Percentiles rank a stretch among this genome's conserved stretches.
Evolutionary conservation across 2,329 filamentous ascomycete species (phyloP).

Genomic region (Plenodomus tracheiphilus): DNA sequence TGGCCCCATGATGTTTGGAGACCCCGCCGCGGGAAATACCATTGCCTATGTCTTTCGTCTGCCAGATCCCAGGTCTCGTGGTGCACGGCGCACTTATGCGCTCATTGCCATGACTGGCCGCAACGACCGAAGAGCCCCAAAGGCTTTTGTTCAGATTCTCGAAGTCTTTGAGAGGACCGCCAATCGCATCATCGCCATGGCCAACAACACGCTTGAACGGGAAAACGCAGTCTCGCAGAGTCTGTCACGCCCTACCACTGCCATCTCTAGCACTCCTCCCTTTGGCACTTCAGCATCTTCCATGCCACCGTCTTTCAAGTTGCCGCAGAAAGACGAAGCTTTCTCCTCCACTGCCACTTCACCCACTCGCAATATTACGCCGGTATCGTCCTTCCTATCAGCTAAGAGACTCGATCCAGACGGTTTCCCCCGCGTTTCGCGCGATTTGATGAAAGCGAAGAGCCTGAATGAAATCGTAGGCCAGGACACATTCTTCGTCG

Average conservation of each 20-base stretch:
- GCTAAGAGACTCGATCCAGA: conserved; percentile 60
- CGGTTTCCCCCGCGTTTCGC: conserved; percentile 56
- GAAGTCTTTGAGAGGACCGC: conserved; percentile 58
- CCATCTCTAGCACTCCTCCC: conserved; percentile 34
- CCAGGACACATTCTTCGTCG: conserved; percentile 61
- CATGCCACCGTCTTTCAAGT: conserved; percentile 29
- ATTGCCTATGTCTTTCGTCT: conserved; percentile 64
- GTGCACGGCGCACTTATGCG: conserved; percentile 60
- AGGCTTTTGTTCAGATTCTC: conserved; percentile 46
- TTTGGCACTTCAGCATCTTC: conserved; percentile 36
- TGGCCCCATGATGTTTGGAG: conserved; percentile 62
- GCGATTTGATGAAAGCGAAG: conserved; percentile 57
- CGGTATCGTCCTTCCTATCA: conserved; percentile 62
- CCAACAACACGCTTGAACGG: conserved; percentile 44
- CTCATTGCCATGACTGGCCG: conserved; percentile 60
- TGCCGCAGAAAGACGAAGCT: conserved; percentile 33
- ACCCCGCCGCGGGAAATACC: conserved; percentile 59
- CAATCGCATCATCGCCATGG: conserved; percentile 52
- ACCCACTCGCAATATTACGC: conserved; percentile 53
- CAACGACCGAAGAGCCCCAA: conserved; percentile 56
- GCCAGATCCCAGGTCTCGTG: conserved; percentile 61
- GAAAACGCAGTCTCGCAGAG: conserved; percentile 34
- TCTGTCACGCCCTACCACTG: conserved; percentile 31
- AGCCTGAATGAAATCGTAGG: conserved; percentile 63
- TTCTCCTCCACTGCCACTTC: conserved; percentile 36